These are phyloP conservation scores for Nakaseomyces kungkrabaensis DNA, from an alignment of 1,139 yeast species.

Conservation along the genomic window DNA sequence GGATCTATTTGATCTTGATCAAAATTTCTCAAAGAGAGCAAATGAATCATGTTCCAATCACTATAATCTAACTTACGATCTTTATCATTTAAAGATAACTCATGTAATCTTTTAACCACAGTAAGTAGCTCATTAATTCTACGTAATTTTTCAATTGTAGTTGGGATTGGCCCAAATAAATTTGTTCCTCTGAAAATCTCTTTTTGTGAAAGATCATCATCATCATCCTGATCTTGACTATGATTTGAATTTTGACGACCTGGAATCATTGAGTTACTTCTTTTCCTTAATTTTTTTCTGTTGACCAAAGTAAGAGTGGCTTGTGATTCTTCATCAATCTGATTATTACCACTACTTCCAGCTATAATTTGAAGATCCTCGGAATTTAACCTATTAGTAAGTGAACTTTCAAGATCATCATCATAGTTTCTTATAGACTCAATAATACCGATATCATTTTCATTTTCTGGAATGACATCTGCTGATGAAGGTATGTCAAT, in stretches of 20 bases:
- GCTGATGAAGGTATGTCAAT: conserved; percentile 6
- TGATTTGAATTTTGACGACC: neutral
- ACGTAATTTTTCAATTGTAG: conserved; percentile 7
- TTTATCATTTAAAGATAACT: conserved; percentile 29
- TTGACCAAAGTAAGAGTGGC: neutral
- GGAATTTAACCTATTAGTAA: conserved; percentile 3
- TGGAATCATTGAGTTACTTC: neutral
- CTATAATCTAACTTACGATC: conserved; percentile 32
- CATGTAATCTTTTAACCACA: conserved; percentile 25
- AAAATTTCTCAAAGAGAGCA: conserved; percentile 27
- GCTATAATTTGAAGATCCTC: conserved; percentile 1
- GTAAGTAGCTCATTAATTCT: conserved; percentile 19
- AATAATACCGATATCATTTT: conserved; percentile 4
- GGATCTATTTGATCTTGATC: conserved; percentile 21
- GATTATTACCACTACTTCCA: neutral
- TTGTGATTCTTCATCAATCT: neutral
- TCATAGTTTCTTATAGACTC: conserved; percentile 6
- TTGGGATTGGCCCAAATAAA: neutral
- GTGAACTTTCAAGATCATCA: conserved; percentile 6
- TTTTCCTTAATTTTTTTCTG: neutral
- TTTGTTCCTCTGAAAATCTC: neutral
- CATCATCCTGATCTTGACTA: neutral
- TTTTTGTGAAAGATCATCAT: neutral
- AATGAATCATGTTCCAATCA: conserved; percentile 38
- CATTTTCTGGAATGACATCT: conserved; percentile 4